Evolutionary conservation across 257 asterid species (phyloP).

Genomic region (Scutellaria baicalensis): DNA sequence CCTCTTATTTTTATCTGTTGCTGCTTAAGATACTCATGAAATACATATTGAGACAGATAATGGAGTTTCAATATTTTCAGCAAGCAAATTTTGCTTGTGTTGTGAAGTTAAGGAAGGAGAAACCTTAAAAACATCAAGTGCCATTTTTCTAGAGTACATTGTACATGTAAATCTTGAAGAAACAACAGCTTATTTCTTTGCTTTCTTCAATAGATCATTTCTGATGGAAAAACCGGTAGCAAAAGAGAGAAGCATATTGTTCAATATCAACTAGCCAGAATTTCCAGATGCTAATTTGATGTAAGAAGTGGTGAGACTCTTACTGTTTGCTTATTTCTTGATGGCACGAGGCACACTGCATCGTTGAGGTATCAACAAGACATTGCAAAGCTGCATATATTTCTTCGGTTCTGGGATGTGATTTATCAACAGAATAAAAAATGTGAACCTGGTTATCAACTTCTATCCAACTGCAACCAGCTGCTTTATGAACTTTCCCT

Average conservation of each 20-base stretch:
- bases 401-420: slow-evolving; percentile 53
- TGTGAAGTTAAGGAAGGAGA: background rate
- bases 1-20: too few relatives aligned
- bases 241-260: background rate
- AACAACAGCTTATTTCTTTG: background rate
- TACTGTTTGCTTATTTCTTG: too few relatives aligned
- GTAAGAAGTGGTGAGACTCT: too few relatives aligned
- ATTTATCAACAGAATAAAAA: slow-evolving; percentile 54
- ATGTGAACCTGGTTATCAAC: slow-evolving; percentile 45
- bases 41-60: background rate
- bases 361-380: slow-evolving; percentile 8
- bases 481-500: slow-evolving; percentile 39
- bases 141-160: background rate
- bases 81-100: background rate
- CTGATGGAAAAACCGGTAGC: background rate
- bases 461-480: slow-evolving; percentile 88
- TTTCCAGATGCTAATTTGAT: too few relatives aligned
- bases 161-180: background rate
- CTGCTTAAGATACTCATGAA: background rate
- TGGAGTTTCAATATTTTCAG: background rate
- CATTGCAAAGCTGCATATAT: slow-evolving; percentile 47
- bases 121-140: background rate
- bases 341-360: background rate
- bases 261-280: too few relatives aligned
- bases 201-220: background rate